phyloP scores from a whole-genome alignment of 2,329 filamentous ascomycete species.

The Orbilia brochopaga region DNA sequence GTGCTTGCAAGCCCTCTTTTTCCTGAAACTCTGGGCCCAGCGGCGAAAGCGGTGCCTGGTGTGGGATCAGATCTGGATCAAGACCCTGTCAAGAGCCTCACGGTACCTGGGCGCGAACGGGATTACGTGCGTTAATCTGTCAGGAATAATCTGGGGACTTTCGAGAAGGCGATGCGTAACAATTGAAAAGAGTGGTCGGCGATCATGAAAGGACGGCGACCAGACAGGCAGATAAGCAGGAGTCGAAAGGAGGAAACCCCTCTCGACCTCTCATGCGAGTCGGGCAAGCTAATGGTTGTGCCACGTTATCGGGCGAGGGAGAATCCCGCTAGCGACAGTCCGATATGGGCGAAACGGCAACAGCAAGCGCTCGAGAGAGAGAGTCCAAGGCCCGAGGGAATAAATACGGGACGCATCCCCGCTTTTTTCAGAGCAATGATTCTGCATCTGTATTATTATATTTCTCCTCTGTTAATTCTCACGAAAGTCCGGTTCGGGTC shows the following conservation, averaged over 20 bases:
- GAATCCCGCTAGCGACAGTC: constrained; percentile 41
- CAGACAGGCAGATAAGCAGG: constrained; percentile 50
- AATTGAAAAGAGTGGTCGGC: constrained; percentile 51
- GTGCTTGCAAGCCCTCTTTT: constrained; percentile 37
- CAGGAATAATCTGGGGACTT: constrained; percentile 43
- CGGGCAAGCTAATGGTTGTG: constrained; percentile 44
- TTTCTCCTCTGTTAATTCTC: constrained; percentile 28
- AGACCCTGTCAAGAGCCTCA: constrained; percentile 50
- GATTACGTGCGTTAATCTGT: constrained; percentile 51
- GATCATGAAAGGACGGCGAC: constrained; percentile 51
- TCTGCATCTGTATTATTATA: constrained; percentile 31
- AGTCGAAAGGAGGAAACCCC: constrained; percentile 45
- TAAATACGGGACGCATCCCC: constrained; percentile 50
- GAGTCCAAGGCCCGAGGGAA: constrained; percentile 35
- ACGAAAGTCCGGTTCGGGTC: constrained; percentile 42
- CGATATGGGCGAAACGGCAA: constrained; percentile 29
- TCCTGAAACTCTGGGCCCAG: constrained; percentile 35
- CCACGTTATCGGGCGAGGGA: constrained; percentile 50
- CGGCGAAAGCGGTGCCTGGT: constrained; percentile 34
- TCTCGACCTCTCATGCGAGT: constrained; percentile 48
- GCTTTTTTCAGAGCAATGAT: constrained; percentile 45
- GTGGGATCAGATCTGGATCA: constrained; percentile 45
- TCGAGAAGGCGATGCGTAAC: constrained; percentile 50
- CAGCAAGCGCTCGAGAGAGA: constrained; percentile 15
- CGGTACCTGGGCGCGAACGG: constrained; percentile 47